Evolutionary conservation across 306 rosid genomes (phyloP), one percentile per base, ranked within the genome.

Genomic region (Pachyrhizus erosus): DNA sequence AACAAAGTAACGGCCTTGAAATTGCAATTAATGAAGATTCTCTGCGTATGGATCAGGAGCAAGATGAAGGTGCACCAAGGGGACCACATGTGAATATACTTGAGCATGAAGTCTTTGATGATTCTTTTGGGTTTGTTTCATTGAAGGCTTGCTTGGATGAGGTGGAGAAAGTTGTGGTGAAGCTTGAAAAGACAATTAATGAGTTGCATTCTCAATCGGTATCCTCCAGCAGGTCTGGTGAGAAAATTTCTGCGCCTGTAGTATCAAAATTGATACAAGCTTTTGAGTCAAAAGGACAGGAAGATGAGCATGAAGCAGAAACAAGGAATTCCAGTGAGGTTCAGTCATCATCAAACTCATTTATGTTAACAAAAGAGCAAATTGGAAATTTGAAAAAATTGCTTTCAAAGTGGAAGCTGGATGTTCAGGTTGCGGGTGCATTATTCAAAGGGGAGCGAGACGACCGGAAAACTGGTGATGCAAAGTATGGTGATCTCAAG

Each of bases 221-320:
- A 48, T 86, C 88, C 37, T 80, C 77, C 82, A 73, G 84, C 76
- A 73, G 85, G 78, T 68, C 91, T 43, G 85, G 82, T 40, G 89
- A 86, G 66, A 88, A 89, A 73, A 65, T 79, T 80, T 65, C 90
- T 52, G 79, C 91, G 11, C 89, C 95, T 43, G 91, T 54, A 37
- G 92, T 91, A 49, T 93, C 97, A 27, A 96, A 91, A 78, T 86
- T 96, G 87, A 96, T 96, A 83, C 94, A 87, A 85, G 97, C 99
- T 68, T 96, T 92, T 48, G 98, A 96, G 88, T 82, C 89, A 31
- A 91, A 96, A 83, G 76, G 42, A 78, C 87, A 82, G 17, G 69
- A 78, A 78, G 94, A 90, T 76, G 98, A 93, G 69, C 86, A 68
- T 6, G 97, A 90, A 80, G 83, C 24, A 55, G 93, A 80, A 77